Conservation (phyloP, 371 early-diverging fungal genomes). For the Mucor circinelloides region DNA sequence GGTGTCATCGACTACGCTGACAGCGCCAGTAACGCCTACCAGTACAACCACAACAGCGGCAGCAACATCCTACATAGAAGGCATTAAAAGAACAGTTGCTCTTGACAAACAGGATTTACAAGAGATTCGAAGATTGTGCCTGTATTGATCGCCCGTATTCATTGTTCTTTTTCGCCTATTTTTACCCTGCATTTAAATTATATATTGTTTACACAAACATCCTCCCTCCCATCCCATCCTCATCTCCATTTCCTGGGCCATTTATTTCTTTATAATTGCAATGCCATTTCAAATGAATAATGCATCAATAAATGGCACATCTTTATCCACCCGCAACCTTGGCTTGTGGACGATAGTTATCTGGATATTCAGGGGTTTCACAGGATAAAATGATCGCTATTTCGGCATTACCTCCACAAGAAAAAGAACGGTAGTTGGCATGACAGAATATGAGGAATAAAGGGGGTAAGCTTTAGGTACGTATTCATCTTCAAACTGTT, state of each 20-base stretch:
- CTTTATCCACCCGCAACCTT: too few species aligned
- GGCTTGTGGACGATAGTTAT: too few species aligned
- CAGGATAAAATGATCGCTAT: too few species aligned
- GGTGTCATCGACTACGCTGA: neutral
- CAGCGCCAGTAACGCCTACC: neutral
- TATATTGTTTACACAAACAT: neutral
- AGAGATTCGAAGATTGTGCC: slow-evolving; percentile 23
- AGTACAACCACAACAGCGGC: too few species aligned
- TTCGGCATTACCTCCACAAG: too few species aligned
- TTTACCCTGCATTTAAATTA: neutral
- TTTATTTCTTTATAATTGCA: too few species aligned
- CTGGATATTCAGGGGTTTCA: too few species aligned
- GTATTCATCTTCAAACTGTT: too few species aligned
- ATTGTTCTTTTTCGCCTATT: neutral
- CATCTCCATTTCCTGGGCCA: too few species aligned
- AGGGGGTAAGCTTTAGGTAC: neutral
- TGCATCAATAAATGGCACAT: too few species aligned
- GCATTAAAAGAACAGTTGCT: slow-evolving; percentile 20
- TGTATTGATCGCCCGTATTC: neutral
- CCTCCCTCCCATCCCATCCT: neutral
- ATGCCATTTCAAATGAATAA: too few species aligned
- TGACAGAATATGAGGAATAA: neutral
- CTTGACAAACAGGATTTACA: slow-evolving; percentile 23
- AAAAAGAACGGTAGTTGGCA: neutral
- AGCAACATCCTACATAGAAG: neutral